Base-by-base conservation (phyloP, 2,329 filamentous ascomycete genomes). In the Piedraia hortae region DNA sequence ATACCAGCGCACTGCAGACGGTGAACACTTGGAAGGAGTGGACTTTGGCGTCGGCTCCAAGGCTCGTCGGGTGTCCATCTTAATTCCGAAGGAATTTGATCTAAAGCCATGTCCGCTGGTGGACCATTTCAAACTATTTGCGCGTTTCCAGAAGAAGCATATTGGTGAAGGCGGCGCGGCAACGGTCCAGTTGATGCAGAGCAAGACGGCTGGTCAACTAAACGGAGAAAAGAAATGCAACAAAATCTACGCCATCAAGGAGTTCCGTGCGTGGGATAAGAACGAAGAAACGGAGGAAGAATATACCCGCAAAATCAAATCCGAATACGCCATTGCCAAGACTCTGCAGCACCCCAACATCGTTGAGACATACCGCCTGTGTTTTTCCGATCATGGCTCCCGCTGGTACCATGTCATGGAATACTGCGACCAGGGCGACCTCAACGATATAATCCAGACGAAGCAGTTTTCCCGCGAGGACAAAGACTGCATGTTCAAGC, bases 331-430 rank as follows among this genome's bases (percentile, higher is more conserved):
- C 43, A 78, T 89, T 31, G 73, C 73, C 28, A 80, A 80, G 50
- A 75, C 71, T 31, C 48, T 80, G 28, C 62, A 77, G 35, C 77
- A 89, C 40, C 74, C 77, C 22, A 89, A 89, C 42, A 73, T 89
- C 34, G 71, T 89, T 30, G 62, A 75, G 43, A 80, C 74, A 0
- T 49, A 78, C 24, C 62, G 68, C 14, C 54, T 89, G 4, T 85
- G 75, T 48, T 64, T 20, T 14, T 45, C 59, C 8, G 29, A 33
- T 14, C 60, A 66, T 9, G 10, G 20, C 33, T 63, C 62, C 14
- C 64, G 69, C 17, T 88, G 73, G 71, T 80, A 77, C 41, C 74
- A 88, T 41, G 74, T 89, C 25, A 90, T 90, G 78, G 75, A 90
- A 41, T 88, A 73, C 42, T 89, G 78, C 48, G 57, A 62, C 3